These are phyloP conservation scores for Protomyces inundatus DNA, from an alignment of 1,139 yeast genomes.

Conservation along the genomic window DNA sequence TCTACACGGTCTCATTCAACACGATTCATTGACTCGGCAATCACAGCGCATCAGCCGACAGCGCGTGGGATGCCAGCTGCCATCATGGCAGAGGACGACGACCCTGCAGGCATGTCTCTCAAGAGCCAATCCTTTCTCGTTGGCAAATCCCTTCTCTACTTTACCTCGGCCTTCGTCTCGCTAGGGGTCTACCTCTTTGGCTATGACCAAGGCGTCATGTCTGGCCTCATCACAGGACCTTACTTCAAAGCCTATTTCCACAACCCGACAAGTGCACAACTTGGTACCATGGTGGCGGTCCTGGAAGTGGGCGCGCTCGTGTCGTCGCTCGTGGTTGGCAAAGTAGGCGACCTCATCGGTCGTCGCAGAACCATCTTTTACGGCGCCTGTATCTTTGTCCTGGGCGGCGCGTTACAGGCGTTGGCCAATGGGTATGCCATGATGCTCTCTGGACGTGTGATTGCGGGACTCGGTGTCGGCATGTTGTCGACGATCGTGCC, in stretches of 20 bases:
- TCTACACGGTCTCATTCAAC: no score
- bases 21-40: no score
- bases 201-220: slow-evolving; percentile 88
- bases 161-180: slow-evolving; percentile 76
- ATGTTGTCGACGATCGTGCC: slow-evolving; percentile 91
- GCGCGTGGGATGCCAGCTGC: not conserved
- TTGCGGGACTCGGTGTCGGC: slow-evolving; percentile 58
- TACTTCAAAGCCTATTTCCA: slow-evolving; percentile 68
- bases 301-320: slow-evolving; percentile 51
- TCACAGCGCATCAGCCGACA: no score
- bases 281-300: slow-evolving; percentile 81
- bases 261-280: slow-evolving; percentile 60
- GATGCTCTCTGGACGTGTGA: slow-evolving; percentile 67
- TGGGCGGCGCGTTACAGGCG: slow-evolving; percentile 77
- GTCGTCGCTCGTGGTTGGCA: slow-evolving; percentile 71
- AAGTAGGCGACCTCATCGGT: slow-evolving; percentile 73
- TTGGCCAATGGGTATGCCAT: slow-evolving; percentile 47
- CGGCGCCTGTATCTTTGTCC: slow-evolving; percentile 72
- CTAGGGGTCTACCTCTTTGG: slow-evolving; percentile 76
- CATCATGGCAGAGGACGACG: not conserved
- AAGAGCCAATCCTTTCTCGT: slow-evolving; percentile 29
- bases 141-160: slow-evolving; percentile 48
- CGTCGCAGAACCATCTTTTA: slow-evolving; percentile 73
- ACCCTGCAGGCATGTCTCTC: not conserved
- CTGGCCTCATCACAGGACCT: slow-evolving; percentile 65